These are phyloP conservation scores for Talaromyces islandicus DNA, from an alignment of 2,329 filamentous ascomycete genomes.

Conservation along the genomic window DNA sequence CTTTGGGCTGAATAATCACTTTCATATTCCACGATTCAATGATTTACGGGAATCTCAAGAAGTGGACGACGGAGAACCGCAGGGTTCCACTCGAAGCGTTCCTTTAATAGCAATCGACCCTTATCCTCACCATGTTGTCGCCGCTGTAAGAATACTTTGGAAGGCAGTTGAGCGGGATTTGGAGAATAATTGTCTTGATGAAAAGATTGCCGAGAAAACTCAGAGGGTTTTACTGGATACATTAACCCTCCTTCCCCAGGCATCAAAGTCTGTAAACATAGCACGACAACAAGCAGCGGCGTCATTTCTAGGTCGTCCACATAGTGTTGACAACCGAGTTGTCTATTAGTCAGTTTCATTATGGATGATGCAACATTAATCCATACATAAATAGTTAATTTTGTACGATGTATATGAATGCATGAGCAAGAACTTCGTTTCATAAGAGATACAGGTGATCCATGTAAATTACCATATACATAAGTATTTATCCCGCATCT, in stretches of 20 bases:
- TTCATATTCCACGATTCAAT: conserved; percentile 14
- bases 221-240: conserved; percentile 19
- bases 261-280: conserved; percentile 23
- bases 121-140: conserved; percentile 26
- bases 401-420: not conserved
- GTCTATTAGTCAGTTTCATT: not conserved
- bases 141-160: conserved; percentile 21
- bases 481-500: not conserved
- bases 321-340: not conserved
- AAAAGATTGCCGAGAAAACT: conserved; percentile 17
- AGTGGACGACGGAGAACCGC: not conserved
- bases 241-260: conserved; percentile 22
- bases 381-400: not conserved
- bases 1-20: conserved; percentile 22
- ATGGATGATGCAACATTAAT: not conserved
- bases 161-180: conserved; percentile 22
- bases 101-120: conserved; percentile 25
- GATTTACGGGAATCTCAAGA: not conserved
- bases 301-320: conserved; percentile 1
- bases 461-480: not conserved
- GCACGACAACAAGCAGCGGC: conserved; percentile 14
- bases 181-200: conserved; percentile 17
- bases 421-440: too few relatives aligned
- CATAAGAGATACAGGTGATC: not conserved
- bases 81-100: conserved; percentile 1